phyloP scores from a whole-genome alignment of 2,329 filamentous ascomycete genomes.

The Thelonectria blattea region DNA sequence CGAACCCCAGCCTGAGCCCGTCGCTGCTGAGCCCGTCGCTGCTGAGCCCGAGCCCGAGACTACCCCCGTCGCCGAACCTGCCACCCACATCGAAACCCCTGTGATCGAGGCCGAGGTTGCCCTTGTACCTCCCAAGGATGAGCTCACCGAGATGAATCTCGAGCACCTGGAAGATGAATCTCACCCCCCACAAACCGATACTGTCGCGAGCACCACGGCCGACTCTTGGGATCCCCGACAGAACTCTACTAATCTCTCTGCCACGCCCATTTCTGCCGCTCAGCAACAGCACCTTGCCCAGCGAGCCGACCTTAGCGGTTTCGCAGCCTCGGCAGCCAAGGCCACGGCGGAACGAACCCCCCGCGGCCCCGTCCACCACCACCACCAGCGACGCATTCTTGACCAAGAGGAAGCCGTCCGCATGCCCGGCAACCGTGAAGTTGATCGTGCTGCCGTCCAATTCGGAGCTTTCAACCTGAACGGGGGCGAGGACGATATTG shows the following conservation, averaged over 20 bases:
- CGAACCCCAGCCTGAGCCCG: slow-evolving; percentile 46
- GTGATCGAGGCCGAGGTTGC: slow-evolving; percentile 48
- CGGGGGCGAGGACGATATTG: slow-evolving; percentile 84
- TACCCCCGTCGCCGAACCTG: slow-evolving; percentile 44
- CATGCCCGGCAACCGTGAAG: slow-evolving; percentile 95
- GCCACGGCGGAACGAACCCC: slow-evolving; percentile 67
- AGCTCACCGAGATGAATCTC: slow-evolving; percentile 89
- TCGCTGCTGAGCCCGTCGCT: slow-evolving; percentile 45
- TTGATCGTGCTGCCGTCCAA: slow-evolving; percentile 91
- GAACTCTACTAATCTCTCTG: slow-evolving; percentile 62
- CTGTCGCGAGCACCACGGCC: slow-evolving; percentile 85
- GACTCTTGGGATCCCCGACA: slow-evolving; percentile 81
- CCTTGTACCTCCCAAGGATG: slow-evolving; percentile 75
- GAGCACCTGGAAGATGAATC: slow-evolving; percentile 88
- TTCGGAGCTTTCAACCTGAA: slow-evolving; percentile 95
- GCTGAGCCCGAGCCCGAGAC: slow-evolving; percentile 43
- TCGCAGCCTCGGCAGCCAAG: slow-evolving; percentile 82
- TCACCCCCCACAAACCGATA: slow-evolving; percentile 76
- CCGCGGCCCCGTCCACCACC: slow-evolving; percentile 73
- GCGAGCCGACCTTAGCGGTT: slow-evolving; percentile 67
- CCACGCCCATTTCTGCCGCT: slow-evolving; percentile 69
- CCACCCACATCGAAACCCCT: slow-evolving; percentile 31
- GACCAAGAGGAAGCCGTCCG: slow-evolving; percentile 98
- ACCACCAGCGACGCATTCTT: slow-evolving; percentile 75
- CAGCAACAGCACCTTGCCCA: slow-evolving; percentile 66